A percentile compares a stretch with the other conserved stretches of the same genome.
phyloP scores from a whole-genome alignment of 805 yeast genomes.

The Yarrowia sp. region DNA sequence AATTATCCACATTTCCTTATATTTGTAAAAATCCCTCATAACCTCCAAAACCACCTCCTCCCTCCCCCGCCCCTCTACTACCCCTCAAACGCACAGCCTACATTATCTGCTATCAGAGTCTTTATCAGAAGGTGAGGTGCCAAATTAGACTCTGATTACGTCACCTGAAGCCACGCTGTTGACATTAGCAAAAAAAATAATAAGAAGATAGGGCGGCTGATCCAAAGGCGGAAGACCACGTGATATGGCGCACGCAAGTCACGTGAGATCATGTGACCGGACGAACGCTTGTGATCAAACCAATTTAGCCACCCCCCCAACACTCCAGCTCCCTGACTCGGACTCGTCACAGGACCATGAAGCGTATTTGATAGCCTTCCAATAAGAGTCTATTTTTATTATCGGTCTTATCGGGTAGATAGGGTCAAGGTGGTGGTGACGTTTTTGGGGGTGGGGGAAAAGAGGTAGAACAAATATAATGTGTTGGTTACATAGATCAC shows the following conservation, averaged over 20 bases:
- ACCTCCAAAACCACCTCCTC: too few species aligned
- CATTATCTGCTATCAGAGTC: slow-evolving; percentile 36
- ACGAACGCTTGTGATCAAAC: too few species aligned
- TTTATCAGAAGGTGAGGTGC: slow-evolving; percentile 19
- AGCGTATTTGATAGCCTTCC: background rate
- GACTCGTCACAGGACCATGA: slow-evolving; percentile 9
- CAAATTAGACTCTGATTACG: slow-evolving; percentile 29
- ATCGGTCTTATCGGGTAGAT: slow-evolving; percentile 6
- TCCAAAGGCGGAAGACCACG: too few species aligned
- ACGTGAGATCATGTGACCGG: background rate
- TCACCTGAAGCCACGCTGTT: slow-evolving; percentile 13
- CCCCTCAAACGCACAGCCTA: slow-evolving; percentile 36
- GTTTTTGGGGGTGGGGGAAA: too few species aligned
- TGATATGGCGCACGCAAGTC: background rate
- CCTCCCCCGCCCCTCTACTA: background rate
- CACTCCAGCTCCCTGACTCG: background rate
- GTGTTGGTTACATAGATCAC: too few species aligned
- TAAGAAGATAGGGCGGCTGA: too few species aligned
- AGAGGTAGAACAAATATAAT: too few species aligned
- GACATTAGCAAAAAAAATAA: too few species aligned
- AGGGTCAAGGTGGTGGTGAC: too few species aligned
- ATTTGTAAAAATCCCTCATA: too few species aligned
- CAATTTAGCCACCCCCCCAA: too few species aligned
- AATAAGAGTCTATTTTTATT: slow-evolving; percentile 4
- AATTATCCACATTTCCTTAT: too few species aligned